Conservation (phyloP, 345 rosid genomes). For the Hirschfeldia incana region DNA sequence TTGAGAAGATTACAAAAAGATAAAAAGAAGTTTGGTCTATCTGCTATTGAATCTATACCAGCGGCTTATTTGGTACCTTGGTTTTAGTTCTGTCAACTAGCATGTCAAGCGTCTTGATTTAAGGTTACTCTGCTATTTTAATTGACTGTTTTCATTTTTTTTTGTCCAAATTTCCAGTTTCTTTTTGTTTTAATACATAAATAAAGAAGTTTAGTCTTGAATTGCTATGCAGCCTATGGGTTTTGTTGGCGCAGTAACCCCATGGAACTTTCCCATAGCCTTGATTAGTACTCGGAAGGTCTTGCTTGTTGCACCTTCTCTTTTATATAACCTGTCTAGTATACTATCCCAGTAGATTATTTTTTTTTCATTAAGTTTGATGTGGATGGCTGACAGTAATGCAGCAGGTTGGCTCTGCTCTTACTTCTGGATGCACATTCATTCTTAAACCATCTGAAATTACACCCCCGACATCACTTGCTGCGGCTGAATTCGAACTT, state of each 20-base stretch:
- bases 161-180: neutral
- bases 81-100: conserved; percentile 6
- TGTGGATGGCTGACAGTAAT: conserved; percentile 23
- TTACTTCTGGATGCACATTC: conserved; percentile 96
- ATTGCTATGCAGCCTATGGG: conserved; percentile 77
- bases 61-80: neutral
- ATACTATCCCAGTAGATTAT: conserved; percentile 4
- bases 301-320: conserved; percentile 8
- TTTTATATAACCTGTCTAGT: conserved; percentile 16
- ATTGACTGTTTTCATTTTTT: conserved; percentile 6
- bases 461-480: conserved; percentile 94
- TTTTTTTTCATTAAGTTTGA: conserved; percentile 14
- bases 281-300: conserved; percentile 94
- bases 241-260: conserved; percentile 92
- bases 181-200: neutral
- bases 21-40: neutral
- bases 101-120: conserved; percentile 12
- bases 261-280: conserved; percentile 99
- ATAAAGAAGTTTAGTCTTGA: neutral
- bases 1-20: neutral
- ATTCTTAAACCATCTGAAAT: conserved; percentile 93
- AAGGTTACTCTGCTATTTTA: conserved; percentile 14
- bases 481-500: conserved; percentile 92
- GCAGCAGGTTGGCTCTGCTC: conserved; percentile 96
- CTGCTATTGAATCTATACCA: neutral